These are phyloP conservation scores for Croton setiger DNA, from an alignment of 441 rosid species.

Conservation along the genomic window DNA sequence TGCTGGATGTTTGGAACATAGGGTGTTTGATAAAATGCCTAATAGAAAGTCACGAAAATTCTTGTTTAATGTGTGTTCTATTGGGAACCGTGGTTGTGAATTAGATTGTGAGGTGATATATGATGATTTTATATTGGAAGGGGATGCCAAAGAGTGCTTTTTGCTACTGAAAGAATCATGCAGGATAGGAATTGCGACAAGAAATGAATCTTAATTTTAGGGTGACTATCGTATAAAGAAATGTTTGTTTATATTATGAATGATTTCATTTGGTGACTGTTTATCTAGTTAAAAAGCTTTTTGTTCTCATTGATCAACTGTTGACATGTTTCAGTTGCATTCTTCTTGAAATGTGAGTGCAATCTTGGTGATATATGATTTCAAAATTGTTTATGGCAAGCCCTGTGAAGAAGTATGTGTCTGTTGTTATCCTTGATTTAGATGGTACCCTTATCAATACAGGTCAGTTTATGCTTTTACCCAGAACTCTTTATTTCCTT, in stretches of 20 bases:
- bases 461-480: slow-evolving; percentile 33
- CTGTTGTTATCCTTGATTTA: slow-evolving; percentile 75
- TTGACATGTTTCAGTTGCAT: not conserved
- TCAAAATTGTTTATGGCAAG: slow-evolving; percentile 35
- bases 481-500: not conserved
- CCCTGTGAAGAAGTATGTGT: slow-evolving; percentile 48
- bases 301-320: not conserved
- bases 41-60: not conserved
- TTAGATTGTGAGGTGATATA: too few relatives aligned
- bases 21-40: slow-evolving; percentile 1
- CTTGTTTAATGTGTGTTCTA: not conserved
- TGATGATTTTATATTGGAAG: too few relatives aligned
- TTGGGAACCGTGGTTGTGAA: not conserved
- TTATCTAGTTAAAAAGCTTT: too few relatives aligned
- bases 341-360: not conserved
- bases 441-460: slow-evolving; percentile 86
- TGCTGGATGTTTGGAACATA: not conserved
- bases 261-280: too few relatives aligned
- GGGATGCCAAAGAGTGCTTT: too few relatives aligned
- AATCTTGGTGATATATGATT: not conserved
- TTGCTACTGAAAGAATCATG: too few relatives aligned
- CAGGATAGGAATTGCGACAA: too few relatives aligned
- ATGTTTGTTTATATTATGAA: too few relatives aligned
- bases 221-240: too few relatives aligned
- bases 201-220: too few relatives aligned